Conservation (phyloP, 331 rosid species). For the Arachis monticola region DNA sequence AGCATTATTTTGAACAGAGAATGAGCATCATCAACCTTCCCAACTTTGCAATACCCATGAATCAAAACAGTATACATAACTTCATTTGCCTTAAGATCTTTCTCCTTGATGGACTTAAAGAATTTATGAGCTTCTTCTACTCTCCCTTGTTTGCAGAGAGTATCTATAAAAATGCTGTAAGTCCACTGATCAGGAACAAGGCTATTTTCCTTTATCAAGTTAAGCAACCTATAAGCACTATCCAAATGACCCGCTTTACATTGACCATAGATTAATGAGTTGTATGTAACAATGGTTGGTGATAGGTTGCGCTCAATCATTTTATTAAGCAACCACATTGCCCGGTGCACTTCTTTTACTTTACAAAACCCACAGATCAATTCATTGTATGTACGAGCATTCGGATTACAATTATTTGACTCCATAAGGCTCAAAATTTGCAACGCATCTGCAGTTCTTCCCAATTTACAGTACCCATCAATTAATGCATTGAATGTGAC, state of each 20-base stretch:
- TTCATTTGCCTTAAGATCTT: conserved; percentile 52
- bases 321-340: conserved; percentile 53
- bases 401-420: conserved; percentile 54
- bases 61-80: conserved; percentile 58
- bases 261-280: conserved; percentile 58
- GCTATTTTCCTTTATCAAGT: conserved; percentile 56
- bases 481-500: conserved; percentile 63
- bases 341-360: conserved; percentile 49
- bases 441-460: conserved; percentile 45
- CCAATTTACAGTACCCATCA: conserved; percentile 59
- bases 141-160: conserved; percentile 52
- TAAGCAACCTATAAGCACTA: conserved; percentile 58
- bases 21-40: conserved; percentile 37
- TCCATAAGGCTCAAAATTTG: conserved; percentile 56
- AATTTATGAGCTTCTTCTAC: conserved; percentile 54
- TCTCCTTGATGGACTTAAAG: conserved; percentile 44
- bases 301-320: conserved; percentile 54
- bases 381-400: conserved; percentile 64
- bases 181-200: conserved; percentile 61
- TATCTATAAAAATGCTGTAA: conserved; percentile 45
- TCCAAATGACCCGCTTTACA: conserved; percentile 61
- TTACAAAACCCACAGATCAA: conserved; percentile 62
- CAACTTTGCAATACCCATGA: conserved; percentile 58
- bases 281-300: conserved; percentile 57
- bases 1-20: conserved; percentile 44